Percentiles rank a stretch among this genome's conserved stretches.
Evolutionary conservation across 768 basidiomycete species (phyloP).

Genomic region (Paxillus rubicundulus): DNA sequence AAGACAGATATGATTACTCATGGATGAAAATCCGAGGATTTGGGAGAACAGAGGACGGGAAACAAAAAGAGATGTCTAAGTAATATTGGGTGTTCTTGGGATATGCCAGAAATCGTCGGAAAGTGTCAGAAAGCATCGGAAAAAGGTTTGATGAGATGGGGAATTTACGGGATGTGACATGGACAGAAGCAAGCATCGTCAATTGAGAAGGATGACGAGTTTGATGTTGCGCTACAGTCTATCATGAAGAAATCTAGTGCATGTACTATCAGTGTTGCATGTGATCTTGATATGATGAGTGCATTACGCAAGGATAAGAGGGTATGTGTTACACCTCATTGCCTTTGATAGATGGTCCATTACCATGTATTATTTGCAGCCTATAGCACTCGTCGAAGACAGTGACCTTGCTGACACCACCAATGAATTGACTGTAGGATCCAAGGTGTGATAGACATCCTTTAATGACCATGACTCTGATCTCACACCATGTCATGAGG

Average conservation of each 20-base stretch:
- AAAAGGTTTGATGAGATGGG: no score
- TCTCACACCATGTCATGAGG: not conserved
- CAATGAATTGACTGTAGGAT: not conserved
- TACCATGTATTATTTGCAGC: not conserved
- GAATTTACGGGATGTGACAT: no score
- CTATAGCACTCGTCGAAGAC: not conserved
- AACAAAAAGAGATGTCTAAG: no score
- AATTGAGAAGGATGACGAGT: conserved; percentile 9
- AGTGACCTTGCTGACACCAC: conserved; percentile 13
- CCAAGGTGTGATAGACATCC: not conserved
- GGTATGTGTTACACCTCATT: conserved; percentile 4
- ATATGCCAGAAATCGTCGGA: no score
- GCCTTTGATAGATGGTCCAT: not conserved
- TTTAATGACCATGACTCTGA: not conserved
- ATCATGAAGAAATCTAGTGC: conserved; percentile 9
- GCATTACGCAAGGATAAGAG: conserved; percentile 15
- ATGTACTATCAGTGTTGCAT: conserved; percentile 13
- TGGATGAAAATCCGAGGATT: no score
- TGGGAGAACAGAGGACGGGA: no score
- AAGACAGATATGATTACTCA: no score
- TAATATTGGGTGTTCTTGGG: no score
- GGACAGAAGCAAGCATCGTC: not conserved
- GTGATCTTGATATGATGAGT: conserved; percentile 20
- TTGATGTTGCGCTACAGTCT: conserved; percentile 2
- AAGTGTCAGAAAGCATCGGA: no score